Percentiles rank a stretch among this genome's conserved stretches.
Evolutionary conservation across 192 early-diverging fungal species (phyloP).

Genomic region (Ramicandelaber brevisporus): DNA sequence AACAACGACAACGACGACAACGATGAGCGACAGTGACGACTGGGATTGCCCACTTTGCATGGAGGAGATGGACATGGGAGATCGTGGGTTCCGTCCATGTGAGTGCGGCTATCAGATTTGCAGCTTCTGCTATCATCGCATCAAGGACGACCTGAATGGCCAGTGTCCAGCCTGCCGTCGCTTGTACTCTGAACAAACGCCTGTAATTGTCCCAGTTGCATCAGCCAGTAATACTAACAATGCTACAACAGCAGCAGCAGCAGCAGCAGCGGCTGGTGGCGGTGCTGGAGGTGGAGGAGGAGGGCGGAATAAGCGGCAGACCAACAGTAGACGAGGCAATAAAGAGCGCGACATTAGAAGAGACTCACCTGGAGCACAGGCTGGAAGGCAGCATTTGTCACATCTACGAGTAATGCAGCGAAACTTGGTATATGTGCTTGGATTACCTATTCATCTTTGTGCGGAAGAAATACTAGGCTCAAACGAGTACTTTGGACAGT

Average conservation of each 20-base stretch:
- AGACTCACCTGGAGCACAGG: no score
- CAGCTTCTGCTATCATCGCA: conserved; percentile 96
- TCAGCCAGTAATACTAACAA: no score
- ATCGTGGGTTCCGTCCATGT: conserved; percentile 91
- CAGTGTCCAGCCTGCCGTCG: conserved; percentile 89
- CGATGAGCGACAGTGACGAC: conserved; percentile 84
- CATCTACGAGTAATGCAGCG: conserved; percentile 91
- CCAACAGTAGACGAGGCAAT: no score
- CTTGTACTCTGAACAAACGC: conserved; percentile 73
- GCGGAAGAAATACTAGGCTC: conserved; percentile 74
- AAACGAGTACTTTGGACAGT: conserved; percentile 93
- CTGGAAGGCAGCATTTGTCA: conserved; percentile 52
- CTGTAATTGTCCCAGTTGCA: no score
- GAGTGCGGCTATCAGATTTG: conserved; percentile 98
- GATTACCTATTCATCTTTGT: conserved; percentile 57
- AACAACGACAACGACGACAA: no score
- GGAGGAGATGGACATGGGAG: conserved; percentile 93
- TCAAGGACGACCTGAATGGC: conserved; percentile 78
- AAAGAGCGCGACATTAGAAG: no score
- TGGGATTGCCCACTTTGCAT: conserved; percentile 93
- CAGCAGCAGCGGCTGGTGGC: no score
- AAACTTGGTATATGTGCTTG: conserved; percentile 92
- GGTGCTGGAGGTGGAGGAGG: no score
- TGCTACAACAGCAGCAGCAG: no score
- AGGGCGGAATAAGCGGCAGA: no score